Conservation (phyloP, 2,329 filamentous ascomycete genomes). For the Xylariales sp. region DNA sequence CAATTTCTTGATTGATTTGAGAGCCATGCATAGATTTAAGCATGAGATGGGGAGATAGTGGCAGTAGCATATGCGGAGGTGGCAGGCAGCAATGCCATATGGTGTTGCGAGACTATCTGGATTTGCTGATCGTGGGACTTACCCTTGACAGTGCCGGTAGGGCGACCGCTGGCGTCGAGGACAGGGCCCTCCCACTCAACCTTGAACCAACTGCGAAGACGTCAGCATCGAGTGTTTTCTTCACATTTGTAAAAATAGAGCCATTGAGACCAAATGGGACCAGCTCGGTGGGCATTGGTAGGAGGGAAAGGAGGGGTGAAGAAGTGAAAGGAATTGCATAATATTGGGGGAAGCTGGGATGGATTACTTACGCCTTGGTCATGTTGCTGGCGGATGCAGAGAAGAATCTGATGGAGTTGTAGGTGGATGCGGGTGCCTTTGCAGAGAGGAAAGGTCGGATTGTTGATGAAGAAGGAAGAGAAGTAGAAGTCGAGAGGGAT, state of each 20-base stretch:
- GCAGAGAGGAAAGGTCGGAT: conserved; percentile 19
- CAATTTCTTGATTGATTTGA: no score
- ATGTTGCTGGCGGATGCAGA: conserved; percentile 67
- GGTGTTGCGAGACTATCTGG: conserved; percentile 3
- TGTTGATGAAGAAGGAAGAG: conserved; percentile 35
- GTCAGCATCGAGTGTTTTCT: conserved; percentile 15
- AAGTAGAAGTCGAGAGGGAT: no score
- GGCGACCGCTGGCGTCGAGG: conserved; percentile 54
- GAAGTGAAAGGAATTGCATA: conserved; percentile 11
- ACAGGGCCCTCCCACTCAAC: conserved; percentile 68
- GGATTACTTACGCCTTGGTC: conserved; percentile 39
- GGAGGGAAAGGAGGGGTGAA: conserved; percentile 2
- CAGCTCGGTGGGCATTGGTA: no score
- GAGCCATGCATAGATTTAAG: no score
- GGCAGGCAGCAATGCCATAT: neutral
- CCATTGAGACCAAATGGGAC: no score
- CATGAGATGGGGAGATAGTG: no score
- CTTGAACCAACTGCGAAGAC: conserved; percentile 60
- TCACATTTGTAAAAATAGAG: no score
- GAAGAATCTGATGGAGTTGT: conserved; percentile 35
- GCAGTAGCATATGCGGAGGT: no score
- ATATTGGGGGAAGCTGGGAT: conserved; percentile 52
- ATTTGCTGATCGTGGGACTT: conserved; percentile 29
- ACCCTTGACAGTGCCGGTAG: conserved; percentile 56
- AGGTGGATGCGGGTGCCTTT: conserved; percentile 26